Percentiles rank a stretch among this genome's conserved stretches.
Evolutionary conservation across 106 monocot species (phyloP).

Genomic region (Ottelia alismoides): DNA sequence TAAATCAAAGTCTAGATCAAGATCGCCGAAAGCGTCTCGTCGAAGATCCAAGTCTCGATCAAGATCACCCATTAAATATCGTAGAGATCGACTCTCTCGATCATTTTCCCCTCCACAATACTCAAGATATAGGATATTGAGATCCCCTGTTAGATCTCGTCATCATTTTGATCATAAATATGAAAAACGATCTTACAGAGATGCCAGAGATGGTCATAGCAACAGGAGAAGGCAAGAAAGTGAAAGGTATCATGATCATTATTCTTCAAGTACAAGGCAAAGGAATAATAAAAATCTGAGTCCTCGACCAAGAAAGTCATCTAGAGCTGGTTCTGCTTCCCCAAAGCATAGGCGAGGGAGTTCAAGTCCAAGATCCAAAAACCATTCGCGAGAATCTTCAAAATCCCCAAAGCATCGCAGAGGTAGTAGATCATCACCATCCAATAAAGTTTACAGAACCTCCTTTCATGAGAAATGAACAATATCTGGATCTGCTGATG

Average conservation of each 20-base stretch:
- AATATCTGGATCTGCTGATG: slow-evolving; percentile 44
- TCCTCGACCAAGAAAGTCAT: slow-evolving; percentile 31
- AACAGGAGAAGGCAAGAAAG: slow-evolving; percentile 36
- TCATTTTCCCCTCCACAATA: slow-evolving; percentile 54
- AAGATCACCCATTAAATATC: slow-evolving; percentile 73
- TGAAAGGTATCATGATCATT: slow-evolving; percentile 48
- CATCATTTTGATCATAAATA: slow-evolving; percentile 16
- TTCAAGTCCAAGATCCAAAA: slow-evolving; percentile 43
- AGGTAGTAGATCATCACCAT: slow-evolving; percentile 42
- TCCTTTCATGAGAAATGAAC: slow-evolving; percentile 31
- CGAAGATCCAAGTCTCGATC: slow-evolving; percentile 59
- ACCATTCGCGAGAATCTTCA: slow-evolving; percentile 33
- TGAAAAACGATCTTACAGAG: slow-evolving; percentile 45
- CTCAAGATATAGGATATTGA: slow-evolving; percentile 37
- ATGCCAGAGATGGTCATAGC: slow-evolving; percentile 39
- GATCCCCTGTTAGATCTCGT: slow-evolving; percentile 50
- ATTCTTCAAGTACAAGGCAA: slow-evolving; percentile 27
- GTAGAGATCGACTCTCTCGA: slow-evolving; percentile 40
- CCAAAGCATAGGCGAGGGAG: slow-evolving; percentile 45
- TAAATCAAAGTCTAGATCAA: slow-evolving; percentile 13
- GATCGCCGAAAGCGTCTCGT: slow-evolving; percentile 47
- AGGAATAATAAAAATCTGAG: slow-evolving; percentile 38
- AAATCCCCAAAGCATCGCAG: slow-evolving; percentile 49
- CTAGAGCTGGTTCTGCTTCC: slow-evolving; percentile 36
- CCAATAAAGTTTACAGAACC: slow-evolving; percentile 18